Evolutionary conservation across 1,139 yeast species (phyloP), one percentile per base, ranked within the genome.

Genomic region (Lizanozyma gosingica): DNA sequence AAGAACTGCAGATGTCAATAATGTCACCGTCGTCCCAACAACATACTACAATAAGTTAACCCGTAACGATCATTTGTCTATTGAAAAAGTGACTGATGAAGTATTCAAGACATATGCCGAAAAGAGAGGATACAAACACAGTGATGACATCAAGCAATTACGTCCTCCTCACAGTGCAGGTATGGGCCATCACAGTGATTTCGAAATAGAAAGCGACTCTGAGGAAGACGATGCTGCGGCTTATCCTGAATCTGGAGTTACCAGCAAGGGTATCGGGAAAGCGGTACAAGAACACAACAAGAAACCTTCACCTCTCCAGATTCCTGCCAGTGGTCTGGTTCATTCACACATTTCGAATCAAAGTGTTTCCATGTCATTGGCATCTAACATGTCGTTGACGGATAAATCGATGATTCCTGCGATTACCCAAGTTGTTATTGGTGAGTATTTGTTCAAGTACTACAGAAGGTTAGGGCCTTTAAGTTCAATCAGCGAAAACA

Each of bases 341-440:
- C 29, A 22, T 11, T 22, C 29, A 6, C 29, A 22, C 6, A 22
- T 22, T 6, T 22, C 29, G 9, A 22, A 22, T 11, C 29, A 22
- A 6, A 22, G 29, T 22, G 29, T 11, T 22, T 22, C 55, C 2
- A 57, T 70, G 36, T 80, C 90, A 1, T 72, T 84, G 55, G 82
- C 81, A 38, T 82, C 92, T 0, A 73, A 80, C 55, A 81, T 80
- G 3, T 81, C 92, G 0, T 62, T 83, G 35, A 78, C 83, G 3
- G 92, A 82, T 48, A 77, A 75, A 41, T 76, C 79, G 37, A 84
- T 86, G 75, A 83, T 86, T 48, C 90, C 94, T 2, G 92, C 94
- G 2, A 77, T 92, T 42, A 84, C 97, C 0, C 96, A 88, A 59
- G 83, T 94, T 4, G 90, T 92, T 39, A 84, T 90, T 59, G 98